These are phyloP conservation scores for Ulota crispa DNA, from an alignment of 225 moss, liverwort and hornwort genomes.

Conservation along the genomic window DNA sequence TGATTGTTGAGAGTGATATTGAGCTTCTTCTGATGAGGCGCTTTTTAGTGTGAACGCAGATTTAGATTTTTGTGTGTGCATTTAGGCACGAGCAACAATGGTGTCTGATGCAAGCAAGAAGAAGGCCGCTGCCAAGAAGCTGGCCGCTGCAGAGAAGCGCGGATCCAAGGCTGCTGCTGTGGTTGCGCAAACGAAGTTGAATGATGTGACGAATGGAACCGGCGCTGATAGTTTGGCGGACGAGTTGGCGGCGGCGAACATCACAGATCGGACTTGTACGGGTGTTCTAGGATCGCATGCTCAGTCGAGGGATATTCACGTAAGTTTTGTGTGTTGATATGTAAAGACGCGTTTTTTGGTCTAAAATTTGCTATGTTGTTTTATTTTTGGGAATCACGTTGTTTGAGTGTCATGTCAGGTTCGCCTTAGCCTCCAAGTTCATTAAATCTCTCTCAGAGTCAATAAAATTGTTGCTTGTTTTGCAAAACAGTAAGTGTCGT, in stretches of 20 bases:
- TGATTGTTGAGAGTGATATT: neutral
- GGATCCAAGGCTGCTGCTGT: conserved; percentile 85
- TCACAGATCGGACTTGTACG: conserved; percentile 92
- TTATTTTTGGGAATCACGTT: neutral
- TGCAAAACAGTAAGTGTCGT: no score
- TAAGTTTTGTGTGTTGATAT: conserved; percentile 26
- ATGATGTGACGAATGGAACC: conserved; percentile 63
- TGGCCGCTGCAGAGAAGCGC: conserved; percentile 90
- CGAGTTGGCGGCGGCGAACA: conserved; percentile 62
- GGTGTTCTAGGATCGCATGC: conserved; percentile 88
- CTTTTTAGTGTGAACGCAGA: conserved; percentile 12
- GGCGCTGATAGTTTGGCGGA: conserved; percentile 43
- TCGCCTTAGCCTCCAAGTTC: no score
- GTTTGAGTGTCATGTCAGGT: neutral
- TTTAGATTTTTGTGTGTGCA: conserved; percentile 32
- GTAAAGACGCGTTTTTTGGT: no score
- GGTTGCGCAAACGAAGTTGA: conserved; percentile 52
- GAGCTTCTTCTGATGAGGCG: neutral
- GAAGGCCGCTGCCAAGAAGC: conserved; percentile 95
- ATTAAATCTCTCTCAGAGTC: no score
- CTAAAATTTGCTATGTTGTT: neutral
- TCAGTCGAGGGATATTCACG: conserved; percentile 89
- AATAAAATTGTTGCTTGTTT: no score
- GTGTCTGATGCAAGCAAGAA: conserved; percentile 99
- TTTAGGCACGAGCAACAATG: conserved; percentile 61